Percentiles rank a stretch among this genome's conserved stretches.
These are phyloP conservation scores for Striga asiatica DNA, from an alignment of 257 asterid species.

Conservation along the genomic window DNA sequence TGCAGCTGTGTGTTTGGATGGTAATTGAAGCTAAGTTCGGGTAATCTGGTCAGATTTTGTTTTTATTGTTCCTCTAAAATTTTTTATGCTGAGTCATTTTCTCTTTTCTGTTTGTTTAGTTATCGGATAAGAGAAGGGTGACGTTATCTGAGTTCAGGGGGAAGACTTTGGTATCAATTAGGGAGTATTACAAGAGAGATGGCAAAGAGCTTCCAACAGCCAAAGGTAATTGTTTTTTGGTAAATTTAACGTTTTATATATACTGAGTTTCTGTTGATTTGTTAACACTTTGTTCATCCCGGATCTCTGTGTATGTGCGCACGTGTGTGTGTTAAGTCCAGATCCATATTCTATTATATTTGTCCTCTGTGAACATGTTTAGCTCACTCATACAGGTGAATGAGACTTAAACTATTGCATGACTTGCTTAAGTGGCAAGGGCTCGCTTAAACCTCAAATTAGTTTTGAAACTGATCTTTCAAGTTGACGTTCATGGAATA, in stretches of 20 bases:
- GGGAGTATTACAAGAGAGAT: constrained; percentile 75
- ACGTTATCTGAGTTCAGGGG: constrained; percentile 82
- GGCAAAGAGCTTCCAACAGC: constrained; percentile 88
- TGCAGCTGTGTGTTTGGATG: neutral
- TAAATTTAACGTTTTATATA: neutral
- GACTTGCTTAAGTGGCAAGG: too few species aligned
- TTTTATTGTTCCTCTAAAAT: neutral
- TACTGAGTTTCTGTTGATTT: neutral
- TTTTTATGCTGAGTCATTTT: neutral
- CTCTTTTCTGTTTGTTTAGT: constrained; percentile 22
- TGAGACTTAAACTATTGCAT: neutral
- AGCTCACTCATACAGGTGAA: neutral
- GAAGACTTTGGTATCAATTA: constrained; percentile 67
- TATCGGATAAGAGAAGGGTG: constrained; percentile 79
- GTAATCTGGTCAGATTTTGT: neutral
- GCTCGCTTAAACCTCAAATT: too few species aligned
- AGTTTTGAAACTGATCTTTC: too few species aligned
- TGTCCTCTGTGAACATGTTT: neutral
- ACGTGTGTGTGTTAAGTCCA: neutral
- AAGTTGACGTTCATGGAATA: too few species aligned
- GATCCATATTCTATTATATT: neutral
- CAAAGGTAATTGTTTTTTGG: constrained; percentile 50
- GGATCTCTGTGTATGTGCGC: too few species aligned
- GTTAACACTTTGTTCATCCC: neutral
- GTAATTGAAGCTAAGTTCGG: neutral